Evolutionary conservation across 768 basidiomycete species (phyloP).

Genomic region (Sistotremastrum niveocremeum): DNA sequence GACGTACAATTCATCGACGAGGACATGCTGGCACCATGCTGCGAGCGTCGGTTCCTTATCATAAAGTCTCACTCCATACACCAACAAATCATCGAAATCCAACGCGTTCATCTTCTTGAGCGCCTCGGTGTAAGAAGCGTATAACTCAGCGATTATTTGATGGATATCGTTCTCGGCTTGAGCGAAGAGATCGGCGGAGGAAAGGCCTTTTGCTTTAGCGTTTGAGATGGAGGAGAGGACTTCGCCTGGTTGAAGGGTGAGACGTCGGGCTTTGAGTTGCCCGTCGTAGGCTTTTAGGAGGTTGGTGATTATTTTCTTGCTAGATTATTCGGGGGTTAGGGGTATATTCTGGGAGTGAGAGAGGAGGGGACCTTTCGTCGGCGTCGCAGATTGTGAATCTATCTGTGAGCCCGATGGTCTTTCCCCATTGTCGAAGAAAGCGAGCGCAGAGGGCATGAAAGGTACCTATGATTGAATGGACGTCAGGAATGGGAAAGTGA

Average conservation of each 20-base stretch:
- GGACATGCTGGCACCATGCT: slow-evolving; percentile 50
- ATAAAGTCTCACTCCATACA: slow-evolving; percentile 61
- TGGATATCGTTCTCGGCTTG: slow-evolving; percentile 18
- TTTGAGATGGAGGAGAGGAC: slow-evolving; percentile 57
- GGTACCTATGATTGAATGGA: slow-evolving; percentile 43
- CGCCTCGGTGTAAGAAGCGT: slow-evolving; percentile 49
- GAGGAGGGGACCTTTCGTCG: slow-evolving; percentile 48
- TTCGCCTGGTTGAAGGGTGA: slow-evolving; percentile 39
- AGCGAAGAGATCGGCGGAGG: slow-evolving; percentile 32
- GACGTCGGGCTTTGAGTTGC: slow-evolving; percentile 29
- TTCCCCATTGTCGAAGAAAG: slow-evolving; percentile 55
- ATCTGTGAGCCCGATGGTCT: slow-evolving; percentile 39
- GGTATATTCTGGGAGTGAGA: slow-evolving; percentile 1
- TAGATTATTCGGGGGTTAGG: slow-evolving; percentile 12
- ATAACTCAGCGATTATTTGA: slow-evolving; percentile 36
- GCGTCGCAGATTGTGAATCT: slow-evolving; percentile 80
- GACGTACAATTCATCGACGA: slow-evolving; percentile 74
- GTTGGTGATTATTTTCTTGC: slow-evolving; percentile 52
- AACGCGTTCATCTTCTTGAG: slow-evolving; percentile 53
- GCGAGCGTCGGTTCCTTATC: slow-evolving; percentile 31
- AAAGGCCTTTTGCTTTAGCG: slow-evolving; percentile 48
- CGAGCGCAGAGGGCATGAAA: slow-evolving; percentile 66
- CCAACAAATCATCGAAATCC: slow-evolving; percentile 79
- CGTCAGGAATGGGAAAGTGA: slow-evolving; percentile 3
- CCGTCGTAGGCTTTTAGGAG: slow-evolving; percentile 46